phyloP scores from a whole-genome alignment of 2,329 filamentous ascomycete genomes.

The Colletotrichum sansevieriae region DNA sequence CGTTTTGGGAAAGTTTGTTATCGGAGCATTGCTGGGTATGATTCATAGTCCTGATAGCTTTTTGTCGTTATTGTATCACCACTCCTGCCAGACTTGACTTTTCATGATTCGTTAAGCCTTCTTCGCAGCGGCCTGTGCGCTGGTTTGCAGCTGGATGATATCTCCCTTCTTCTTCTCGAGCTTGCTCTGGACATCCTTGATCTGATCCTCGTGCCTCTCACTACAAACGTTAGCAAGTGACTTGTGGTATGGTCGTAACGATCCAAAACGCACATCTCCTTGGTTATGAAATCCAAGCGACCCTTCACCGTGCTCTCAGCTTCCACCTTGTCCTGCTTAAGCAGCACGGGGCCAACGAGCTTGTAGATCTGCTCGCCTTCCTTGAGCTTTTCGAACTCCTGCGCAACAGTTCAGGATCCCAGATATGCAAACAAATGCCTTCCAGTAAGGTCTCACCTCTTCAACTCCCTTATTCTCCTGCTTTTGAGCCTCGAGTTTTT shows the following conservation, averaged over 20 bases:
- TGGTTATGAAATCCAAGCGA: conserved; percentile 89
- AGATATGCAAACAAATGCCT: background rate
- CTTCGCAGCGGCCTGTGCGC: conserved; percentile 58
- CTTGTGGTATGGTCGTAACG: conserved; percentile 34
- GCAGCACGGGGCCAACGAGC: conserved; percentile 88
- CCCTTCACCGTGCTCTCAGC: conserved; percentile 92
- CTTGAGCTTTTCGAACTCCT: conserved; percentile 86
- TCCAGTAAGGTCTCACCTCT: conserved; percentile 65
- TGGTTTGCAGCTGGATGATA: conserved; percentile 68
- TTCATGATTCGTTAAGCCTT: conserved; percentile 37
- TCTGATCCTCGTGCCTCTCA: conserved; percentile 61
- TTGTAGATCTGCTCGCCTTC: conserved; percentile 95
- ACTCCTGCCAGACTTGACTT: conserved; percentile 32
- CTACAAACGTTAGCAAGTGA: conserved; percentile 41
- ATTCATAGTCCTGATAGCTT: conserved; percentile 37
- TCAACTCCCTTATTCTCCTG: conserved; percentile 93
- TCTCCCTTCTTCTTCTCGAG: conserved; percentile 71
- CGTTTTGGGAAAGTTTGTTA: conserved; percentile 26
- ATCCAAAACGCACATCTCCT: conserved; percentile 80
- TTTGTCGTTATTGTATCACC: conserved; percentile 36
- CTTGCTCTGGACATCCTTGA: conserved; percentile 68
- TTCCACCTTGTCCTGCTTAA: conserved; percentile 95
- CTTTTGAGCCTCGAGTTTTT: conserved; percentile 93
- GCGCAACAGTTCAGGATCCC: background rate
- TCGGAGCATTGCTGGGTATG: conserved; percentile 42